Evolutionary conservation across 495 filamentous ascomycete species (phyloP).

Genomic region (Viridothelium virens): DNA sequence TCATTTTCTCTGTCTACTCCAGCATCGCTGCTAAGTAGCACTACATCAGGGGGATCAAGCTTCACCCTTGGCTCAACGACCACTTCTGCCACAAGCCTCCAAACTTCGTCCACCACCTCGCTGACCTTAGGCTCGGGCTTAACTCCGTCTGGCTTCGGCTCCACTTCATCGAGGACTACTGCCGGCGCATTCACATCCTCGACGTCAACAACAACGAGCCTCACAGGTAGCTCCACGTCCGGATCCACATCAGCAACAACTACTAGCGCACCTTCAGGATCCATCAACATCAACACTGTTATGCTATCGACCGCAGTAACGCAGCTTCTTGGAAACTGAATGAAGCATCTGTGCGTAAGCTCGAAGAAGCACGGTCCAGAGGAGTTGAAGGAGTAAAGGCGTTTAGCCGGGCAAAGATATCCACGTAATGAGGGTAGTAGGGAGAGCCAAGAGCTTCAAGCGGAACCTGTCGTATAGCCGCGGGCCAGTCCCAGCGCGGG

Average conservation of each 20-base stretch:
- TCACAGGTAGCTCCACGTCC: background rate
- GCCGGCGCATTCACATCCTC: background rate
- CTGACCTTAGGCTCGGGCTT: background rate
- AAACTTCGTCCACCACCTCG: background rate
- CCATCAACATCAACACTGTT: background rate
- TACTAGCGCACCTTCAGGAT: background rate
- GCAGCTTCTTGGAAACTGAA: background rate
- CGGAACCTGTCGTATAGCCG: background rate
- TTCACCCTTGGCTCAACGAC: background rate
- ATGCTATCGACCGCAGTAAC: background rate
- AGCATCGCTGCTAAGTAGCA: background rate
- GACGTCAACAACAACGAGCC: background rate
- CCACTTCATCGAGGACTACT: background rate
- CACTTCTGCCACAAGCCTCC: background rate
- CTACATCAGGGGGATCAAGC: background rate
- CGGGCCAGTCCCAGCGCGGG: background rate
- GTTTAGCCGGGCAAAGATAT: background rate
- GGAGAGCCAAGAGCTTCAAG: background rate
- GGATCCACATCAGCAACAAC: background rate
- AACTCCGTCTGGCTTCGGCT: background rate
- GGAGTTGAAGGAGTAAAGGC: background rate
- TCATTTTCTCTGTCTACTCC: background rate
- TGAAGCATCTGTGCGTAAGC: background rate
- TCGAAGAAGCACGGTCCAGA: background rate
- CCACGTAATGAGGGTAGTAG: background rate